These are phyloP conservation scores for Boletus rubescentipes DNA, from an alignment of 768 basidiomycete genomes.

Conservation along the genomic window DNA sequence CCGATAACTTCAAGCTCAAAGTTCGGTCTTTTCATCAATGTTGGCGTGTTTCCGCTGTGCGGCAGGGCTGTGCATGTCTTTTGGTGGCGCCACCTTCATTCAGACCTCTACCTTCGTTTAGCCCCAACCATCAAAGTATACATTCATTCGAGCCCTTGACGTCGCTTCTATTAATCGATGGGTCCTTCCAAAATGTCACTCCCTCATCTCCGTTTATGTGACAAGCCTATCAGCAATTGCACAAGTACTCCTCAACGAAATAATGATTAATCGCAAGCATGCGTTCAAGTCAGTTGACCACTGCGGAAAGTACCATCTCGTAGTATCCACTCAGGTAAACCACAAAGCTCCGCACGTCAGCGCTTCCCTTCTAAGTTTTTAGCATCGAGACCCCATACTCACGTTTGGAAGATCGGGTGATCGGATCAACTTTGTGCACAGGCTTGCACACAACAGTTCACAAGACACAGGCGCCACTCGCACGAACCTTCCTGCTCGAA, in stretches of 20 bases:
- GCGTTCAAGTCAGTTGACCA: neutral
- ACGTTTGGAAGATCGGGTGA: constrained; percentile 1
- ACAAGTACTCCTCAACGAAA: neutral
- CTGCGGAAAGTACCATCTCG: neutral
- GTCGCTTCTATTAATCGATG: constrained; percentile 20
- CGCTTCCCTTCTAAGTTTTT: constrained; percentile 8
- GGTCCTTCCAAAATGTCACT: constrained; percentile 2
- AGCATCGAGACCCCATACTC: constrained; percentile 12
- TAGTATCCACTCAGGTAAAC: neutral
- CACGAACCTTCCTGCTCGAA: constrained; percentile 16
- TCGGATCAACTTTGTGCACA: neutral
- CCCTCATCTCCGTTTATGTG: constrained; percentile 26
- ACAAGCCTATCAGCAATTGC: neutral
- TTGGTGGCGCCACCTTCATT: constrained; percentile 17
- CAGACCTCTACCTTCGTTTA: constrained; percentile 2
- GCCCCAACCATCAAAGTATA: constrained; percentile 11
- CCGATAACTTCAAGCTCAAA: constrained; percentile 14
- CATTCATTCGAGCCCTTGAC: constrained; percentile 5
- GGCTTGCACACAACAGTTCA: neutral
- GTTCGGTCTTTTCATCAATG: constrained; percentile 5
- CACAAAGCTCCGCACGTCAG: constrained; percentile 1
- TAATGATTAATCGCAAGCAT: neutral
- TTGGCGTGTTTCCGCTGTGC: constrained; percentile 3
- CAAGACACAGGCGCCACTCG: constrained; percentile 17
- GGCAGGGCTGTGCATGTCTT: neutral